phyloP scores from a whole-genome alignment of 1,139 yeast genomes.

The Lodderomyces beijingensis region DNA sequence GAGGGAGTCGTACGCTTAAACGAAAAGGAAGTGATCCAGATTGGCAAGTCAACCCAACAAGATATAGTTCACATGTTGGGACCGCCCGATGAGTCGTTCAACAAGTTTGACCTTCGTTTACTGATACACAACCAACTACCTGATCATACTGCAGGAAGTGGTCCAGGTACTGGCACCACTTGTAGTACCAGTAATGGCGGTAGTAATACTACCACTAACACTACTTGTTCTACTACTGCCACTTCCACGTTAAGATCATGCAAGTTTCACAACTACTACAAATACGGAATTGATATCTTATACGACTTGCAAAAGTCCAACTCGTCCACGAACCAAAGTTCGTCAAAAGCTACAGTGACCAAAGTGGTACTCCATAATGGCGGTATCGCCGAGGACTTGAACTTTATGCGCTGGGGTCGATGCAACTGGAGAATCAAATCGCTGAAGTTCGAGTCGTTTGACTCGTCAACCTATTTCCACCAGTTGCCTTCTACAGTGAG shows the following conservation, averaged over 20 bases:
- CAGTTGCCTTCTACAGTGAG: slow-evolving; percentile 25
- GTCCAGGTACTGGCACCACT: slow-evolving; percentile 1
- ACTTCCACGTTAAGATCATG: not conserved
- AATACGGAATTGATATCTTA: slow-evolving; percentile 49
- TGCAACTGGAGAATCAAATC: slow-evolving; percentile 32
- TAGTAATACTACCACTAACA: too few relatives aligned
- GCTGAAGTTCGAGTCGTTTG: slow-evolving; percentile 12
- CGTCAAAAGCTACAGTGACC: slow-evolving; percentile 14
- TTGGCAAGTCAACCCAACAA: slow-evolving; percentile 47
- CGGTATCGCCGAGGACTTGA: slow-evolving; percentile 42
- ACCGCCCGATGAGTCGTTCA: slow-evolving; percentile 53
- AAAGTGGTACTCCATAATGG: slow-evolving; percentile 51
- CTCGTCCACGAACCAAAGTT: slow-evolving; percentile 9
- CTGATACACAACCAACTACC: slow-evolving; percentile 35
- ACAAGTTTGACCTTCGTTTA: slow-evolving; percentile 44
- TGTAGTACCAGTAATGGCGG: slow-evolving; percentile 7
- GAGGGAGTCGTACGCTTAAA: slow-evolving; percentile 16
- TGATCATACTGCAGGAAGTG: slow-evolving; percentile 5
- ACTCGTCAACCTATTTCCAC: slow-evolving; percentile 30
- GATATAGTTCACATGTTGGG: slow-evolving; percentile 46
- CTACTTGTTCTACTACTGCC: not conserved
- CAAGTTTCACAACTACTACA: slow-evolving; percentile 54
- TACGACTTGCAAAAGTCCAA: slow-evolving; percentile 33
- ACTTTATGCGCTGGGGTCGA: slow-evolving; percentile 48
- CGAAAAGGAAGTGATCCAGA: slow-evolving; percentile 1